These are phyloP conservation scores for Diaporthe amygdali DNA, from an alignment of 2,329 filamentous ascomycete genomes.

Conservation along the genomic window DNA sequence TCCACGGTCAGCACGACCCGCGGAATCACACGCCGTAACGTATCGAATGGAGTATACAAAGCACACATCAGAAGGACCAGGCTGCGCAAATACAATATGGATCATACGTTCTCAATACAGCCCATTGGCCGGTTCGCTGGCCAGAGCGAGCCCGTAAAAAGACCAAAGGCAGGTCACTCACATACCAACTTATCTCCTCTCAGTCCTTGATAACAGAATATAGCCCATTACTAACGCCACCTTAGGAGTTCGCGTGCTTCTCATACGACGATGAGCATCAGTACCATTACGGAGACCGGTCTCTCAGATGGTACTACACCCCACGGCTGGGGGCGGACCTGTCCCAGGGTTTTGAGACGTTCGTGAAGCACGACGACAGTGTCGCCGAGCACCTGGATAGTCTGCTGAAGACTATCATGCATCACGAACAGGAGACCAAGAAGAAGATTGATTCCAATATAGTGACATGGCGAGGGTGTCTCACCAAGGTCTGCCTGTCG, in stretches of 20 bases:
- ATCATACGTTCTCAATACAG: slow-evolving; percentile 63
- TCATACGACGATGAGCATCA: slow-evolving; percentile 87
- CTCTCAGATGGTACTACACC: slow-evolving; percentile 87
- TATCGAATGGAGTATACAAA: background rate
- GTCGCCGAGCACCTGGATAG: slow-evolving; percentile 88
- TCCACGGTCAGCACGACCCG: background rate
- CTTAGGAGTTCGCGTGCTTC: slow-evolving; percentile 87
- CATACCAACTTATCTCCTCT: slow-evolving; percentile 22
- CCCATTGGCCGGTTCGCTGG: slow-evolving; percentile 74
- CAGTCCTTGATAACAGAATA: background rate
- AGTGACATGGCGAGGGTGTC: slow-evolving; percentile 96
- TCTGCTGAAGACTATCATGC: slow-evolving; percentile 76
- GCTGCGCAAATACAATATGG: slow-evolving; percentile 15
- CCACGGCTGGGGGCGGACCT: slow-evolving; percentile 74
- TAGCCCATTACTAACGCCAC: background rate
- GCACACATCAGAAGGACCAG: background rate
- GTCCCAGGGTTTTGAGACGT: slow-evolving; percentile 80
- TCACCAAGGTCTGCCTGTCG: slow-evolving; percentile 77
- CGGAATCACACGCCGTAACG: background rate
- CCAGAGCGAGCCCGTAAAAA: slow-evolving; percentile 71
- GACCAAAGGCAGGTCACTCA: slow-evolving; percentile 67
- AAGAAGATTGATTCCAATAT: slow-evolving; percentile 77
- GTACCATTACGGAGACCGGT: slow-evolving; percentile 78
- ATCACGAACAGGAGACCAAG: slow-evolving; percentile 72
- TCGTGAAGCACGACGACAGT: slow-evolving; percentile 81